A percentile compares a stretch with the other conserved stretches of the same genome.
These are phyloP conservation scores for Talaromyces piceae DNA, from an alignment of 2,329 filamentous ascomycete species.

Conservation along the genomic window DNA sequence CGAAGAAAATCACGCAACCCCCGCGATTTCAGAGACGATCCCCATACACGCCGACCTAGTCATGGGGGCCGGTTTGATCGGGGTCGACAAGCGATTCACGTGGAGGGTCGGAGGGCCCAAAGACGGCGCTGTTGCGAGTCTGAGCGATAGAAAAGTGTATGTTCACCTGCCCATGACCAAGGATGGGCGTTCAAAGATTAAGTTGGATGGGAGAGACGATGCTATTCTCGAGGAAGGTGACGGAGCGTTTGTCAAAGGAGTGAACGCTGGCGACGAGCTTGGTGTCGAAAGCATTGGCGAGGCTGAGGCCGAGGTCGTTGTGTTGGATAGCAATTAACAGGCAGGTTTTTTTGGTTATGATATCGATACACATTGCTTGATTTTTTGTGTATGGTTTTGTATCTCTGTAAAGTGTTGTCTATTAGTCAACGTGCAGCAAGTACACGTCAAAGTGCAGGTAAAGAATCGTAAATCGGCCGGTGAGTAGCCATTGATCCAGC, in stretches of 20 bases:
- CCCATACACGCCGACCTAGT: constrained; percentile 77
- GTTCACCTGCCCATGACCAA: constrained; percentile 76
- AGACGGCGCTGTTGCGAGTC: constrained; percentile 22
- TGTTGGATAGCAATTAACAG: constrained; percentile 54
- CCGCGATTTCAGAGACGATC: constrained; percentile 59
- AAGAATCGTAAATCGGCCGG: neutral
- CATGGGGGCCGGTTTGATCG: constrained; percentile 71
- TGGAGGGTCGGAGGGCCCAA: constrained; percentile 57
- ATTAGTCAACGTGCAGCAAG: neutral
- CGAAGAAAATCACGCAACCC: constrained; percentile 58
- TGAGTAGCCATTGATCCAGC: neutral
- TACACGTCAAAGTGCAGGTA: neutral
- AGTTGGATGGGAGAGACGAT: constrained; percentile 58
- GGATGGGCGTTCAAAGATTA: constrained; percentile 64
- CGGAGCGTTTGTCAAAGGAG: constrained; percentile 64
- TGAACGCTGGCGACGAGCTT: constrained; percentile 58
- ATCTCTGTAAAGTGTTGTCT: neutral
- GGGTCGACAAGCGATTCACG: constrained; percentile 56
- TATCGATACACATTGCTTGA: neutral
- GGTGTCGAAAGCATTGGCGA: constrained; percentile 61
- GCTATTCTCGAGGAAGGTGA: constrained; percentile 67
- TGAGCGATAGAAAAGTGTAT: constrained; percentile 61
- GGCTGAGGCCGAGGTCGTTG: constrained; percentile 61
- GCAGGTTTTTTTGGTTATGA: neutral
- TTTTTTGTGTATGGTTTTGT: neutral